These are phyloP conservation scores for Cladosporium velox DNA, from an alignment of 2,329 filamentous ascomycete genomes.

Conservation along the genomic window DNA sequence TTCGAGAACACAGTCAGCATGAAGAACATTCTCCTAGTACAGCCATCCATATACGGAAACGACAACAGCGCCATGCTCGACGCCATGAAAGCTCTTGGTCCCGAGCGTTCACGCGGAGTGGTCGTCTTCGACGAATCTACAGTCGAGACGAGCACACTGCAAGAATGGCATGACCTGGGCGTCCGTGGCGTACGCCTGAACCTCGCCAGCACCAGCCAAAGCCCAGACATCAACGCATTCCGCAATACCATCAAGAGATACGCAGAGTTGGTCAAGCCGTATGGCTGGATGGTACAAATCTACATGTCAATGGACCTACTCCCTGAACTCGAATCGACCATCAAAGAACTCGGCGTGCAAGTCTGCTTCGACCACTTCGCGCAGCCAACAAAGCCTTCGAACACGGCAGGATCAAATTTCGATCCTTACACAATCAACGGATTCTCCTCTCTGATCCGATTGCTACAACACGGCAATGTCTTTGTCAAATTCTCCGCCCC, in stretches of 20 bases:
- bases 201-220: slow-evolving; percentile 31
- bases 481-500: slow-evolving; percentile 62
- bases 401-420: slow-evolving; percentile 42
- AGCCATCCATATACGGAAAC: slow-evolving; percentile 37
- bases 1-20: slow-evolving; percentile 33
- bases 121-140: slow-evolving; percentile 34
- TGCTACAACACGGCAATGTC: slow-evolving; percentile 52
- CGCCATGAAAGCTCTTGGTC: slow-evolving; percentile 31
- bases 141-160: slow-evolving; percentile 28
- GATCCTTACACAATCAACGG: slow-evolving; percentile 43
- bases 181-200: slow-evolving; percentile 39
- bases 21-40: slow-evolving; percentile 33
- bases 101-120: slow-evolving; percentile 32
- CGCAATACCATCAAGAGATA: slow-evolving; percentile 27
- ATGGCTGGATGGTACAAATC: slow-evolving; percentile 38
- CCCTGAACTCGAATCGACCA: slow-evolving; percentile 50
- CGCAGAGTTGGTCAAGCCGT: slow-evolving; percentile 31
- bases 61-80: slow-evolving; percentile 38
- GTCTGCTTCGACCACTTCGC: slow-evolving; percentile 64
- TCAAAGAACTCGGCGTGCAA: slow-evolving; percentile 51
- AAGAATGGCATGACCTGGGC: slow-evolving; percentile 33
- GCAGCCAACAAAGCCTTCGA: slow-evolving; percentile 43
- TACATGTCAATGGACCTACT: slow-evolving; percentile 37
- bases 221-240: slow-evolving; percentile 29
- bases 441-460: slow-evolving; percentile 51